Percentiles rank a stretch among this genome's conserved stretches.
Evolutionary conservation across 371 early-diverging fungal genomes (phyloP).

Genomic region (Actinomortierella wolfii): DNA sequence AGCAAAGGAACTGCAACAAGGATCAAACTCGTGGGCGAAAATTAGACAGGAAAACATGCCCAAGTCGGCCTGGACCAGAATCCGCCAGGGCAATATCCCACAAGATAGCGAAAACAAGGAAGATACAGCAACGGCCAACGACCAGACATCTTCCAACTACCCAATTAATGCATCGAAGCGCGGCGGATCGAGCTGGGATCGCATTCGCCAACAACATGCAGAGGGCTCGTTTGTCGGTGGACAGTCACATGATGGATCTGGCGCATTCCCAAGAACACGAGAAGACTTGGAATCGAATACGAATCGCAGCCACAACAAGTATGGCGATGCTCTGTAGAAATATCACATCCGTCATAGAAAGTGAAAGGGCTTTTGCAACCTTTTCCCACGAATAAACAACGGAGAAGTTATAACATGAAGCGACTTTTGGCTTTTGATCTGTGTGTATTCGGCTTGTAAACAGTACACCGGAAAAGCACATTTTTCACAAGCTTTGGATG

Average conservation of each 20-base stretch:
- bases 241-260: constrained; percentile 19
- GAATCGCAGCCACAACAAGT: constrained; percentile 19
- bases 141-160: constrained; percentile 1
- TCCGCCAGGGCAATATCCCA: constrained; percentile 11
- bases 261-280: constrained; percentile 36
- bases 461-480: too few relatives aligned
- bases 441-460: too few relatives aligned
- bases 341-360: too few relatives aligned
- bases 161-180: not conserved
- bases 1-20: constrained; percentile 23
- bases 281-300: constrained; percentile 34
- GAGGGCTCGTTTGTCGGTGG: constrained; percentile 4
- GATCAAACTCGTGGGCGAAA: constrained; percentile 20
- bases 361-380: too few relatives aligned
- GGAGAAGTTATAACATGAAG: too few relatives aligned
- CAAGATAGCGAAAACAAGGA: not conserved
- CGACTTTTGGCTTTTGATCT: too few relatives aligned
- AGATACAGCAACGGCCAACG: constrained; percentile 4
- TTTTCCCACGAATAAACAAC: too few relatives aligned
- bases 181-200: constrained; percentile 23
- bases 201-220: constrained; percentile 12
- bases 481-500: too few relatives aligned
- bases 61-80: constrained; percentile 26
- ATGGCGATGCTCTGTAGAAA: constrained; percentile 27
- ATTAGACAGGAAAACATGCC: constrained; percentile 32